These are phyloP conservation scores for Raffaelea arxii DNA, from an alignment of 2,329 filamentous ascomycete species.

Conservation along the genomic window DNA sequence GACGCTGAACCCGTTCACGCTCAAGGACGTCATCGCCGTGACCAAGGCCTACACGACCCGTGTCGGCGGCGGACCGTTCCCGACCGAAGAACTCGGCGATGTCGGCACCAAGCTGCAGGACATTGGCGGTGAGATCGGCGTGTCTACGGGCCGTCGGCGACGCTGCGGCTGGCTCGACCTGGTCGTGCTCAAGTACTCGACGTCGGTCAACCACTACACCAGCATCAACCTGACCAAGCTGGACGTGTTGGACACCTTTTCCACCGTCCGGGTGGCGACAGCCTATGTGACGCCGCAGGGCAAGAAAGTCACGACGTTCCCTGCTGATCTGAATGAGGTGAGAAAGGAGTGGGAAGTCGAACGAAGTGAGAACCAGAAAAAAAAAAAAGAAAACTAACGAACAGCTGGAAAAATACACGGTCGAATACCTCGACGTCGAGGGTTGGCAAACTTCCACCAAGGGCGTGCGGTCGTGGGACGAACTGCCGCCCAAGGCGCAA, in stretches of 20 bases:
- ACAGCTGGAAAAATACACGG: conserved; percentile 47
- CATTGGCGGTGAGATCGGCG: conserved; percentile 15
- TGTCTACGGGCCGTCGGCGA: conserved; percentile 44
- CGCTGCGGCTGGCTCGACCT: conserved; percentile 53
- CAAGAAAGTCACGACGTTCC: conserved; percentile 51
- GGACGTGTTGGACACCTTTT: conserved; percentile 64
- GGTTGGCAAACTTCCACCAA: conserved; percentile 62
- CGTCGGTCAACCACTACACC: conserved; percentile 42
- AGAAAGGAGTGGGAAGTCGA: neutral
- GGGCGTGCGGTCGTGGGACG: conserved; percentile 47
- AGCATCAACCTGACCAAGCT: conserved; percentile 50
- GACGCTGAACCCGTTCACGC: conserved; percentile 9
- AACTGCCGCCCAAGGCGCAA: conserved; percentile 53
- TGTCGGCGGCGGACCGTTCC: conserved; percentile 50
- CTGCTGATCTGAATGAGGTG: conserved; percentile 40
- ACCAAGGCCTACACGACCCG: conserved; percentile 58
- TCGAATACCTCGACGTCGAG: conserved; percentile 57
- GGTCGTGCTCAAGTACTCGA: conserved; percentile 56
- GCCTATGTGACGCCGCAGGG: conserved; percentile 49
- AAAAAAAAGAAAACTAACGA: conserved; percentile 13
- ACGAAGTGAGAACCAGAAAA: neutral
- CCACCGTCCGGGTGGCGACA: conserved; percentile 63
- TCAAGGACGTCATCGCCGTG: conserved; percentile 47
- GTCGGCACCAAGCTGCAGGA: conserved; percentile 29
- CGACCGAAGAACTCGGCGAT: conserved; percentile 41